Conservation (phyloP, 208 protist genomes). For the Herpetomonas samuelpessoai region DNA sequence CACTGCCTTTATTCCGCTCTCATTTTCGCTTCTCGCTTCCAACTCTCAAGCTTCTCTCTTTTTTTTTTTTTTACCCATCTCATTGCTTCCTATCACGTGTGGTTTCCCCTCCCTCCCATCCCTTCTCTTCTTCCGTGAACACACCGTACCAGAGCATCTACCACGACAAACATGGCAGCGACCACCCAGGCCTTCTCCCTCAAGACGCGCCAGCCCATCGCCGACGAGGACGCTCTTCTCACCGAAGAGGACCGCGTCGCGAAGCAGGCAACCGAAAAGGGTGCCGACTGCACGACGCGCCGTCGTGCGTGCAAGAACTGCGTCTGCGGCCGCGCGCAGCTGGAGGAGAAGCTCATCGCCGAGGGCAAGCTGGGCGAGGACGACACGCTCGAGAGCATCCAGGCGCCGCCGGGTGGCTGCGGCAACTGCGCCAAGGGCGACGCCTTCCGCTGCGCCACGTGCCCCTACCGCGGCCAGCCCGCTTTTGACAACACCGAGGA, state of each 20-base stretch:
- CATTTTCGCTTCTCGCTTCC: conserved; percentile 13
- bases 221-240: conserved; percentile 71
- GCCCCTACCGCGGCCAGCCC: conserved; percentile 83
- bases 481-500: conserved; percentile 80
- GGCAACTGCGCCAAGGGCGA: conserved; percentile 88
- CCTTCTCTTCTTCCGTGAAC: conserved; percentile 8
- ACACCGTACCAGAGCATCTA: background rate
- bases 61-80: conserved; percentile 9
- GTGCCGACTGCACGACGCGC: conserved; percentile 80
- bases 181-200: conserved; percentile 73
- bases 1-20: conserved; percentile 2
- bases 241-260: conserved; percentile 63
- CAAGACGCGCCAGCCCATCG: conserved; percentile 73
- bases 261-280: conserved; percentile 48
- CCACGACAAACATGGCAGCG: background rate
- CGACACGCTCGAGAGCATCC: conserved; percentile 6
- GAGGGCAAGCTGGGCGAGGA: conserved; percentile 38
- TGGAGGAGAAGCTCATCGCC: conserved; percentile 52
- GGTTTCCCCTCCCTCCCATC: conserved; percentile 7
- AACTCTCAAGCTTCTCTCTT: background rate
- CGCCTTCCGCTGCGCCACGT: conserved; percentile 88
- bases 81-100: too few relatives aligned
- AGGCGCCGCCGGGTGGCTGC: conserved; percentile 75
- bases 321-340: conserved; percentile 77
- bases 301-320: conserved; percentile 87